phyloP scores from a whole-genome alignment of 1,139 yeast genomes.

The Suhomyces guaymorum region DNA sequence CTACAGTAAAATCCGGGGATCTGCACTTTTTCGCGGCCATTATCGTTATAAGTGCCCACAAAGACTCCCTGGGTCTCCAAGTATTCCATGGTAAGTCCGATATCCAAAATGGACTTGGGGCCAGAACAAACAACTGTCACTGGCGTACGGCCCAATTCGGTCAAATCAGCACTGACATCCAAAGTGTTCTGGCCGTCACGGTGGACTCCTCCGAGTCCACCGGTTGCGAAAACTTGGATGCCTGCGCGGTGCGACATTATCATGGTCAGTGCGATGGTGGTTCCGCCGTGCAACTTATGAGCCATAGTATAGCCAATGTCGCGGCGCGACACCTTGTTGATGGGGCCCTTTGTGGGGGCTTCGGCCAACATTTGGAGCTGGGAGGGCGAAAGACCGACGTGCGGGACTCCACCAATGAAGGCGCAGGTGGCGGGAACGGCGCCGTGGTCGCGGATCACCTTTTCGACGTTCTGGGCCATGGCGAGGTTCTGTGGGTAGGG shows the following conservation, averaged over 20 bases:
- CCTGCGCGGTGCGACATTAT: conserved; percentile 75
- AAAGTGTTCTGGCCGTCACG: conserved; percentile 71
- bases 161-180: conserved; percentile 87
- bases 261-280: conserved; percentile 91
- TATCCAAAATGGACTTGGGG: conserved; percentile 83
- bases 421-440: conserved; percentile 89
- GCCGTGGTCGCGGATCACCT: conserved; percentile 58
- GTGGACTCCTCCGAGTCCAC: conserved; percentile 93
- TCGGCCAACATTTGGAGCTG: conserved; percentile 58
- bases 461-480: conserved; percentile 73
- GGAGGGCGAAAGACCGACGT: conserved; percentile 56
- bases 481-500: conserved; percentile 76
- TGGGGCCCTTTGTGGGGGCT: conserved; percentile 25
- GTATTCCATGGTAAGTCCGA: conserved; percentile 79
- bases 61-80: conserved; percentile 84
- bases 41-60: conserved; percentile 52
- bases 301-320: conserved; percentile 80
- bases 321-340: conserved; percentile 72
- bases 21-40: conserved; percentile 27
- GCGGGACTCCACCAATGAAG: conserved; percentile 68
- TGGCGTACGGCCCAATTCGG: conserved; percentile 79
- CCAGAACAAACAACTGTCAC: conserved; percentile 91
- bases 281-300: conserved; percentile 68
- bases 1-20: conserved; percentile 86
- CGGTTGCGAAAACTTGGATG: conserved; percentile 85